Conservation (phyloP, 75 land plant genomes). For the Pinus taeda region DNA sequence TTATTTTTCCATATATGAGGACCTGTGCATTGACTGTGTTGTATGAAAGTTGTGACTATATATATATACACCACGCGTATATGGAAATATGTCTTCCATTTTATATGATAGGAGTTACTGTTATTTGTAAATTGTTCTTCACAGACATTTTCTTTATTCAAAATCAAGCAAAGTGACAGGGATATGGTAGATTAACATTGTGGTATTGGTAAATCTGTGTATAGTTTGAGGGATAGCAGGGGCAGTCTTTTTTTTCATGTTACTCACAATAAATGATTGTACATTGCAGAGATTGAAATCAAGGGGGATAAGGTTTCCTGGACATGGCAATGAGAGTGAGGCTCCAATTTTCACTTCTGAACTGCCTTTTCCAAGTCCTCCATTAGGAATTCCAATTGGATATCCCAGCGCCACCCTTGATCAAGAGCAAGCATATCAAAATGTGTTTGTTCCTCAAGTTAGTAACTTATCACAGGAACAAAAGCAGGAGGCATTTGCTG, state of each 20-base stretch:
- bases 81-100: not conserved
- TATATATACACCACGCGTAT: not conserved
- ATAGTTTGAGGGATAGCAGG: not conserved
- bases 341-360: conserved; percentile 26
- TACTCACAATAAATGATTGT: not conserved
- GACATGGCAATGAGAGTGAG: conserved; percentile 28
- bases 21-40: not conserved
- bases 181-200: not conserved
- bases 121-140: not conserved
- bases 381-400: conserved; percentile 16
- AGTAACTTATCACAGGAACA: conserved; percentile 35
- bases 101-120: not conserved
- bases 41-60: not conserved
- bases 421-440: conserved; percentile 5
- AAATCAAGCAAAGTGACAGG: not conserved
- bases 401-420: conserved; percentile 26
- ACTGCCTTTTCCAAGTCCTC: conserved; percentile 23
- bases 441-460: conserved; percentile 14
- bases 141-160: not conserved
- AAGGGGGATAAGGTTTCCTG: conserved; percentile 44
- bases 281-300: conserved; percentile 64
- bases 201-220: not conserved
- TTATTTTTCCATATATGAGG: not conserved
- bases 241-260: not conserved
- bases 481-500: conserved; percentile 58